Evolutionary conservation across 768 basidiomycete genomes (phyloP).

Genomic region (Coprinellus micaceus): DNA sequence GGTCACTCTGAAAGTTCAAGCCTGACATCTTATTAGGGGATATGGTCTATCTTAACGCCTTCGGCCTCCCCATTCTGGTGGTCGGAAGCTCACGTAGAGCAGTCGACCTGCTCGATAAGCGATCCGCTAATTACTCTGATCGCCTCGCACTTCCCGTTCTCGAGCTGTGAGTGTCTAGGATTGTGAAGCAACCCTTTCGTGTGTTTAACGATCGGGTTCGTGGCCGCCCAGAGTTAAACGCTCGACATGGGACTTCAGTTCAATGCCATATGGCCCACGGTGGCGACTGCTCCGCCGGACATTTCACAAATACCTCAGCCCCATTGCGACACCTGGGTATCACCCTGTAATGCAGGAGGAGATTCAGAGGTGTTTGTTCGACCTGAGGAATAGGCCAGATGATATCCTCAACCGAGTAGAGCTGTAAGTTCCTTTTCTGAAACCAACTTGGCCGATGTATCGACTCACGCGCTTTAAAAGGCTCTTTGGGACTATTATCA

Average conservation of each 20-base stretch:
- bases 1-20: no score
- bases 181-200: not conserved
- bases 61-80: slow-evolving; percentile 10
- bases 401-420: not conserved
- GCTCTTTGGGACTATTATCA: slow-evolving; percentile 34
- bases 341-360: slow-evolving; percentile 6
- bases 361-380: not conserved
- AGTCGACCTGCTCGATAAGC: slow-evolving; percentile 17
- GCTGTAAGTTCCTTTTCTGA: not conserved
- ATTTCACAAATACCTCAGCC: slow-evolving; percentile 16
- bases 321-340: slow-evolving; percentile 7
- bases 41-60: slow-evolving; percentile 10
- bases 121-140: slow-evolving; percentile 14
- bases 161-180: slow-evolving; percentile 1
- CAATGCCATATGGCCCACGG: slow-evolving; percentile 33
- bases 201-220: not conserved
- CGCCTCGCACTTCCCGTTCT: not conserved
- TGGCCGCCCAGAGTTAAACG: not conserved
- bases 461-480: not conserved
- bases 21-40: slow-evolving; percentile 4
- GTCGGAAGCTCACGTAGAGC: slow-evolving; percentile 8
- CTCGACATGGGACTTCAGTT: not conserved
- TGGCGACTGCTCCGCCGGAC: slow-evolving; percentile 45
- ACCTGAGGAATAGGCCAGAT: not conserved
- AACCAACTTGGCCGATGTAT: not conserved